A percentile compares a stretch with the other conserved stretches of the same genome.
Evolutionary conservation across 2,329 filamentous ascomycete genomes (phyloP).

Genomic region (Shiraia bambusicola): DNA sequence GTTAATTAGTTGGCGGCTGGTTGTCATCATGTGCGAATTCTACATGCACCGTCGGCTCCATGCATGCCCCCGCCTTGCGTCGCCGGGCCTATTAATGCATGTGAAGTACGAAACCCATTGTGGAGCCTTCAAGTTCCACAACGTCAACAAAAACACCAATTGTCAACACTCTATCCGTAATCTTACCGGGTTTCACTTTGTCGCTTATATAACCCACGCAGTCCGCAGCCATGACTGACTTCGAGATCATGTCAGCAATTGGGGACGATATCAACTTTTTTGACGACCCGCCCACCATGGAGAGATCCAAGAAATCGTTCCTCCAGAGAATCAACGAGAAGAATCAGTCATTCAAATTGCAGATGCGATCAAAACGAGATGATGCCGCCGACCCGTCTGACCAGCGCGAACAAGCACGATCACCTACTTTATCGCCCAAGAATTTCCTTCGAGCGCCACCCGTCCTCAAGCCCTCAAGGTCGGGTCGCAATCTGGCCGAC

Average conservation of each 20-base stretch:
- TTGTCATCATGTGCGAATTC: neutral
- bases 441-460: slow-evolving; percentile 3
- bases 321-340: slow-evolving; percentile 16
- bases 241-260: slow-evolving; percentile 14
- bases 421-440: slow-evolving; percentile 4
- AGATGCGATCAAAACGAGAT: slow-evolving; percentile 12
- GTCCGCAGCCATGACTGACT: slow-evolving; percentile 1
- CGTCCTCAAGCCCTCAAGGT: neutral
- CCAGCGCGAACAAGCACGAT: slow-evolving; percentile 3
- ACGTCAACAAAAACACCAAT: slow-evolving; percentile 9
- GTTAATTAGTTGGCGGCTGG: neutral
- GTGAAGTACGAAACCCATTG: neutral
- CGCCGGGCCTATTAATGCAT: neutral
- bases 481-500: slow-evolving; percentile 8
- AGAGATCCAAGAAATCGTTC: slow-evolving; percentile 17
- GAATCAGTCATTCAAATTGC: slow-evolving; percentile 10
- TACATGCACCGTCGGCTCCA: neutral
- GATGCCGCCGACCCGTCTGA: slow-evolving; percentile 1
- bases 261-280: slow-evolving; percentile 9
- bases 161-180: slow-evolving; percentile 4
- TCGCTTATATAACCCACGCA: neutral
- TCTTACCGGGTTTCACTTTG: neutral
- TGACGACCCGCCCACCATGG: slow-evolving; percentile 9
- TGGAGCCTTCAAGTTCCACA: slow-evolving; percentile 1
- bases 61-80: slow-evolving; percentile 1